These are phyloP conservation scores for Ceratocystis albifundus DNA, from an alignment of 2,329 filamentous ascomycete species.

Conservation along the genomic window DNA sequence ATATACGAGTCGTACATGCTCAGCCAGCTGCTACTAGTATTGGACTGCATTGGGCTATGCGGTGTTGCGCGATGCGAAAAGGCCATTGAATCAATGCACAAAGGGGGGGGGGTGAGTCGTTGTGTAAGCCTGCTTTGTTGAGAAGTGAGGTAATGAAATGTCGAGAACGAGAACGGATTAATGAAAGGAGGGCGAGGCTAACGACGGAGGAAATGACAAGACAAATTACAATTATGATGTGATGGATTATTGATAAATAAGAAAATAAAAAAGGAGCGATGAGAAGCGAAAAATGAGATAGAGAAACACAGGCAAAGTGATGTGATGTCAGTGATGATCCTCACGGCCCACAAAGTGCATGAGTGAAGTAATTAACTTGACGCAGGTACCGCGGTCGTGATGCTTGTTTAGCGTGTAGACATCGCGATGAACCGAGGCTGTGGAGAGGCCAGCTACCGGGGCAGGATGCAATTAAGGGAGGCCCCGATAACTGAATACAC, in stretches of 20 bases:
- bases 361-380: background rate
- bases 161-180: background rate
- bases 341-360: background rate
- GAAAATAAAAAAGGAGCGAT: background rate
- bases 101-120: too few relatives aligned
- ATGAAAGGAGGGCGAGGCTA: background rate
- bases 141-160: background rate
- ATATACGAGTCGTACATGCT: conserved; percentile 78
- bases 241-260: background rate
- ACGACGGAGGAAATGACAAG: background rate
- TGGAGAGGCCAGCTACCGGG: conserved; percentile 6
- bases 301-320: background rate
- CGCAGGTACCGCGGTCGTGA: conserved; percentile 4
- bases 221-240: background rate
- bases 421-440: conserved; percentile 22
- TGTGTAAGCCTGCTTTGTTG: background rate
- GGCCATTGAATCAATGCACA: background rate
- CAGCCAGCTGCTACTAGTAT: conserved; percentile 39
- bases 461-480: conserved; percentile 7
- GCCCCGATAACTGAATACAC: background rate
- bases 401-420: conserved; percentile 6
- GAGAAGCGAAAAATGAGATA: background rate
- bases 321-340: background rate
- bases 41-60: background rate
- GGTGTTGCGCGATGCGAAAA: background rate